Evolutionary conservation across 106 monocot species (phyloP).

Genomic region (Platanthera guangdongensis): DNA sequence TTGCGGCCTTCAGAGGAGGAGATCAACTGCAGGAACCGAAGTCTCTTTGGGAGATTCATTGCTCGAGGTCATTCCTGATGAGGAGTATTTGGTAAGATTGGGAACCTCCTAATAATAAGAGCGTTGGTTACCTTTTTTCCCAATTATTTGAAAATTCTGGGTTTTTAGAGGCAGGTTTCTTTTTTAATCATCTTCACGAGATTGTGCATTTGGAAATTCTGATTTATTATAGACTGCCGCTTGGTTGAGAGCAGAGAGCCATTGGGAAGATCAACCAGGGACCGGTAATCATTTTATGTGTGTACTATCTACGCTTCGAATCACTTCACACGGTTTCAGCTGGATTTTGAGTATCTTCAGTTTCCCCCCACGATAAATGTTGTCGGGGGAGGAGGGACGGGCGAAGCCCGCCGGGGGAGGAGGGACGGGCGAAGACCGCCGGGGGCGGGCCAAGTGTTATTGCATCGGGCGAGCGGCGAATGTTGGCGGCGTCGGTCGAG

Average conservation of each 20-base stretch:
- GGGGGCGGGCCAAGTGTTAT: too few species aligned
- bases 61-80: conserved; percentile 52
- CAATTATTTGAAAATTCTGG: neutral
- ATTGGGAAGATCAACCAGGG: conserved; percentile 40
- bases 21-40: conserved; percentile 21
- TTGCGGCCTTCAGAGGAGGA: conserved; percentile 43
- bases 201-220: conserved; percentile 8
- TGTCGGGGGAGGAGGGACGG: too few species aligned
- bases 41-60: conserved; percentile 40
- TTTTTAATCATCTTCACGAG: conserved; percentile 3
- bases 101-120: neutral
- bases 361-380: too few species aligned
- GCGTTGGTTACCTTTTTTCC: neutral
- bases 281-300: conserved; percentile 21
- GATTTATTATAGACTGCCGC: conserved; percentile 48
- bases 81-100: conserved; percentile 58
- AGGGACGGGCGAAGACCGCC: too few species aligned
- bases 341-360: neutral
- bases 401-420: too few species aligned
- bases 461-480: too few species aligned
- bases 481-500: too few species aligned
- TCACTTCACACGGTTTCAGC: neutral
- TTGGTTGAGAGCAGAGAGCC: conserved; percentile 67
- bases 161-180: conserved; percentile 8
- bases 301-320: neutral